Percentiles rank a stretch among this genome's conserved stretches.
These are phyloP conservation scores for Rhizophlyctis rosea DNA, from an alignment of 192 early-diverging fungal species.

Conservation along the genomic window DNA sequence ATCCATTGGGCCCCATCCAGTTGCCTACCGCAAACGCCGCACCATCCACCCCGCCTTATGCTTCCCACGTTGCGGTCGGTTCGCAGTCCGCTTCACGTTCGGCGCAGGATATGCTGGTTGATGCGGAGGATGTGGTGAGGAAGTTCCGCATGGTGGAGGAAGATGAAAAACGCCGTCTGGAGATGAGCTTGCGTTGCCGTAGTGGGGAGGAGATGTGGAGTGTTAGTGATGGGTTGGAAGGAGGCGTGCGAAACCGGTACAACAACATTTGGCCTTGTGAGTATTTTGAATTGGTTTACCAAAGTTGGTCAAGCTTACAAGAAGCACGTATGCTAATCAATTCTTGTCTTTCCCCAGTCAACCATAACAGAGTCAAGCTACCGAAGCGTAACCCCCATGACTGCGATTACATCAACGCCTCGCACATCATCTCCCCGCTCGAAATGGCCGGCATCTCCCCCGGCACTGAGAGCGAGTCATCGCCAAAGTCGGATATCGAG, in stretches of 20 bases:
- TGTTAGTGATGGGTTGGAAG: constrained; percentile 77
- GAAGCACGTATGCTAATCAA: constrained; percentile 5
- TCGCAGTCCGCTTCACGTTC: background rate
- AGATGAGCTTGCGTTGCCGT: constrained; percentile 41
- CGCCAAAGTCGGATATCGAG: too few species aligned
- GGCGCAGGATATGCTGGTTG: constrained; percentile 1
- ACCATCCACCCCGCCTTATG: background rate
- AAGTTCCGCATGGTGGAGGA: constrained; percentile 26
- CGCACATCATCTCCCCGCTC: constrained; percentile 46
- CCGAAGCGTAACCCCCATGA: background rate
- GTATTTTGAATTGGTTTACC: too few species aligned
- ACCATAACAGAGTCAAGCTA: constrained; percentile 33
- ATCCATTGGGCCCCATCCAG: constrained; percentile 11
- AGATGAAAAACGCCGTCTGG: constrained; percentile 64
- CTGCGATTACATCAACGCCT: background rate
- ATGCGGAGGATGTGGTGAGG: constrained; percentile 4
- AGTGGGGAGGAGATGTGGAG: constrained; percentile 55
- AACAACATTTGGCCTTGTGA: constrained; percentile 76
- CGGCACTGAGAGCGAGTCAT: too few species aligned
- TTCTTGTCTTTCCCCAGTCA: too few species aligned
- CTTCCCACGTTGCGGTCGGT: background rate
- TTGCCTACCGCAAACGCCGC: background rate
- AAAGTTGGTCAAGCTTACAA: constrained; percentile 1
- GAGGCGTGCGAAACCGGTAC: constrained; percentile 75
- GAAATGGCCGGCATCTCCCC: constrained; percentile 29